These are phyloP conservation scores for Yamadazyma mexicana DNA, from an alignment of 1,139 yeast species.

Conservation along the genomic window DNA sequence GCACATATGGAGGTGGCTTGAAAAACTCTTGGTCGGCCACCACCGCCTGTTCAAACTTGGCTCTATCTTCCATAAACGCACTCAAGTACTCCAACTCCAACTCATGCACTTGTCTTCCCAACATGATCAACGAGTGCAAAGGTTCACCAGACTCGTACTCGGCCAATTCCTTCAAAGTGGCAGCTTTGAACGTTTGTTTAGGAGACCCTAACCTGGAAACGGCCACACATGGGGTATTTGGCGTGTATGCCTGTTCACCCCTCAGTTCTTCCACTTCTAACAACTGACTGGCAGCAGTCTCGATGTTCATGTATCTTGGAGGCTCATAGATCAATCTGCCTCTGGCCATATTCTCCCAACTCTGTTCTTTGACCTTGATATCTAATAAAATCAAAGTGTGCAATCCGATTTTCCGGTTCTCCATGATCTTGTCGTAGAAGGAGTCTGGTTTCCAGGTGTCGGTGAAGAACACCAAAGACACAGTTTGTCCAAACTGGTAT, in stretches of 20 bases:
- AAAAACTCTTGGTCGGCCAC: slow-evolving; percentile 72
- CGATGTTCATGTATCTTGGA: slow-evolving; percentile 92
- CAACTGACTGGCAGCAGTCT: slow-evolving; percentile 85
- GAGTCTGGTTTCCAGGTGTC: slow-evolving; percentile 96
- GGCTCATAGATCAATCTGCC: slow-evolving; percentile 94
- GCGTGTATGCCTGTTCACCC: slow-evolving; percentile 74
- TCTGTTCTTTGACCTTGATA: slow-evolving; percentile 95
- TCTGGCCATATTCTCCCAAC: slow-evolving; percentile 89
- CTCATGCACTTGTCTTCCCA: slow-evolving; percentile 94
- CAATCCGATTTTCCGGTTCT: slow-evolving; percentile 84
- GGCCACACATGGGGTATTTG: slow-evolving; percentile 90
- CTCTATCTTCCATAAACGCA: slow-evolving; percentile 71
- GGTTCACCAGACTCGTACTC: slow-evolving; percentile 93
- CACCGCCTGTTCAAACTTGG: slow-evolving; percentile 58
- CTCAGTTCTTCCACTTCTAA: slow-evolving; percentile 82
- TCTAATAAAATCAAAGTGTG: slow-evolving; percentile 88
- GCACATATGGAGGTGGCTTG: slow-evolving; percentile 56
- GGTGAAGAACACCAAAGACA: slow-evolving; percentile 91
- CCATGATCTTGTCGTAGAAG: slow-evolving; percentile 85
- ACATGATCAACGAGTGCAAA: slow-evolving; percentile 82
- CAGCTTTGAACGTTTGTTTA: slow-evolving; percentile 79
- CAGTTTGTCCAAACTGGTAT: slow-evolving; percentile 95
- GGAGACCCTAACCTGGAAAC: slow-evolving; percentile 90
- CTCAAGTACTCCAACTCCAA: slow-evolving; percentile 83
- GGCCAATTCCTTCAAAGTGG: slow-evolving; percentile 70